Evolutionary conservation across 2,329 filamentous ascomycete genomes (phyloP), one percentile per base, ranked within the genome.

Genomic region (Arachnomyces sp.): DNA sequence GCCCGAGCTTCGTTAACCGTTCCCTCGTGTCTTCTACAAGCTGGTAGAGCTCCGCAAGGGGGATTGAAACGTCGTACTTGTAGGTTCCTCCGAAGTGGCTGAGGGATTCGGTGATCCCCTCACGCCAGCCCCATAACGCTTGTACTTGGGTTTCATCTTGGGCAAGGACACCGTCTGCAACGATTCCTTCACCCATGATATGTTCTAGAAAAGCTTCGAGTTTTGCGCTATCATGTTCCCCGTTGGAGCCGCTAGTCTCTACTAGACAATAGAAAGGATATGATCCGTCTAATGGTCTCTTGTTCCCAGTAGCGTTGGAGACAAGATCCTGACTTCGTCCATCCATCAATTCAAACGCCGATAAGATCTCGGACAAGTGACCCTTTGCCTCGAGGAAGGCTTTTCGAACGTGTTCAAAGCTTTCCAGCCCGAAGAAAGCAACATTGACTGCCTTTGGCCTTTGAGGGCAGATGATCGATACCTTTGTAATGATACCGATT

Each of bases 271-370:
- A 98, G 67, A 98, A 98, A 0, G 88, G 87, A 57, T 94, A 74
- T 29, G 88, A 79, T 40, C 73, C 79, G 50, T 94, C 88, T 2
- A 98, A 72, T 0, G 92, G 92, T 42, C 79, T 73, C 57, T 83
- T 85, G 56, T 82, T 84, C 17, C 81, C 79, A 8, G 83, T 87
- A 28, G 88, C 83, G 39, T 73, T 68, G 41, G 79, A 73, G 30
- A 94, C 86, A 30, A 94, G 69, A 46, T 79, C 71, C 65, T 96
- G 92, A 47, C 80, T 90, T 47, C 79, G 73, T 13, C 77, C 79
- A 53, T 98, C 92, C 90, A 98, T 98, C 48, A 98, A 73, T 68
- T 98, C 92, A 59, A 98, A 98, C 0, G 92, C 92, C 2, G 90
- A 96, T 3, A 98, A 74, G 53, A 98, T 96, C 66, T 98, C 92